phyloP scores from a whole-genome alignment of 2,329 filamentous ascomycete species.

The Dothideomycetes sp. region DNA sequence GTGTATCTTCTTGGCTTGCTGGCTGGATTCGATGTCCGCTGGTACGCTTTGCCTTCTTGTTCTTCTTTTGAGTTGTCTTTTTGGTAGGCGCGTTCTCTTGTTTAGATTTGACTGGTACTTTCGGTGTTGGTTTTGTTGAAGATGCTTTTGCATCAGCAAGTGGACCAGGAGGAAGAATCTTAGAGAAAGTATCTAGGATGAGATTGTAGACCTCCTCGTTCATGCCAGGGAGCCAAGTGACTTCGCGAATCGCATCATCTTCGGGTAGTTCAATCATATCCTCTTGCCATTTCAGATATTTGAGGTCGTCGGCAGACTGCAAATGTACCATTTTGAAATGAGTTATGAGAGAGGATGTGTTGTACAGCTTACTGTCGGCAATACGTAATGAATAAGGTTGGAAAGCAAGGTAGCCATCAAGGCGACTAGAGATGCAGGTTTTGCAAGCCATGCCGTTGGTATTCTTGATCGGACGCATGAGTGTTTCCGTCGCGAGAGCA shows the following conservation, averaged over 20 bases:
- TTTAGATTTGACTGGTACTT: slow-evolving; percentile 2
- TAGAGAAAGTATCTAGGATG: slow-evolving; percentile 25
- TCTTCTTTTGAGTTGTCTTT: slow-evolving; percentile 19
- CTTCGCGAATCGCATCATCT: slow-evolving; percentile 37
- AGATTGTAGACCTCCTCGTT: slow-evolving; percentile 41
- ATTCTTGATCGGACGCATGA: slow-evolving; percentile 35
- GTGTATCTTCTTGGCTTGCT: background rate
- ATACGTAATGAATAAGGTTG: slow-evolving; percentile 29
- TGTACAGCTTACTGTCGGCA: slow-evolving; percentile 32
- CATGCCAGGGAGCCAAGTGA: slow-evolving; percentile 47
- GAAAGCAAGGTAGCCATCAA: slow-evolving; percentile 22
- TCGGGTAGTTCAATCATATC: slow-evolving; percentile 55
- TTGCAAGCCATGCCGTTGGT: slow-evolving; percentile 37
- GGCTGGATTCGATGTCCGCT: slow-evolving; percentile 14
- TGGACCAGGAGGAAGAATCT: slow-evolving; percentile 30
- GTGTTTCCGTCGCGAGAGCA: slow-evolving; percentile 33
- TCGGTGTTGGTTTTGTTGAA: too few species aligned
- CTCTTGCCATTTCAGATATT: slow-evolving; percentile 45
- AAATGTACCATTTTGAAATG: slow-evolving; percentile 52
- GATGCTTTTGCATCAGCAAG: slow-evolving; percentile 35
- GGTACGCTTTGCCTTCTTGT: slow-evolving; percentile 25
- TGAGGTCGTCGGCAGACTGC: slow-evolving; percentile 19
- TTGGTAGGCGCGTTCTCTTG: slow-evolving; percentile 13
- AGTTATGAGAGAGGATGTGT: slow-evolving; percentile 47
- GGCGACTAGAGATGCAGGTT: slow-evolving; percentile 23